Conservation (phyloP, 345 rosid species). For the Ricinus communis region DNA sequence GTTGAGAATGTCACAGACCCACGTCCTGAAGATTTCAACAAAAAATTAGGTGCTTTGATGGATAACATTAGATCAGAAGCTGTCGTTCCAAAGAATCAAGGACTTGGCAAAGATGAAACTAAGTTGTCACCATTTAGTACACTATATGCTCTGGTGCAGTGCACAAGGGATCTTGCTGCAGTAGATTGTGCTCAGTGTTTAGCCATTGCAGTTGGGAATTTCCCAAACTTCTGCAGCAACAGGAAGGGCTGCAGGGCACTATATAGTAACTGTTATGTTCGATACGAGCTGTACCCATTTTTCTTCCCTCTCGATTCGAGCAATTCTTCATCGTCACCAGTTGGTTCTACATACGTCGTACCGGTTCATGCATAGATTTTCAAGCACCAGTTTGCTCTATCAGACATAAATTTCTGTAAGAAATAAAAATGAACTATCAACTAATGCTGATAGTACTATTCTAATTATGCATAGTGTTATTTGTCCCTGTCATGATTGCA, state of each 20-base stretch:
- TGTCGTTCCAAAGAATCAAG: constrained; percentile 40
- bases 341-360: constrained; percentile 17
- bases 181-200: constrained; percentile 73
- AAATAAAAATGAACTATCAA: too few relatives aligned
- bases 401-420: too few relatives aligned
- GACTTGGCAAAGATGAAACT: constrained; percentile 62
- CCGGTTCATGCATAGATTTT: constrained; percentile 38
- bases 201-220: constrained; percentile 56
- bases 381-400: too few relatives aligned
- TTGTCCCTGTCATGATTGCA: too few relatives aligned
- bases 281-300: constrained; percentile 81
- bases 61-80: constrained; percentile 53
- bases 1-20: constrained; percentile 50
- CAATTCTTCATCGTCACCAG: constrained; percentile 13
- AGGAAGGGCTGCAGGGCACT: constrained; percentile 64
- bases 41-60: constrained; percentile 47
- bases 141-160: constrained; percentile 65
- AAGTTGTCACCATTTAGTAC: constrained; percentile 51
- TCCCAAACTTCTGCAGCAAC: constrained; percentile 46
- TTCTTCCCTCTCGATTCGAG: constrained; percentile 59
- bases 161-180: constrained; percentile 59
- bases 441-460: too few relatives aligned
- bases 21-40: constrained; percentile 40
- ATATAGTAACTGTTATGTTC: constrained; percentile 66
- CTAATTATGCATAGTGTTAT: too few relatives aligned